Evolutionary conservation across 257 asterid genomes (phyloP), one percentile per base, ranked within the genome.

Genomic region (Ilex aquifolium): DNA sequence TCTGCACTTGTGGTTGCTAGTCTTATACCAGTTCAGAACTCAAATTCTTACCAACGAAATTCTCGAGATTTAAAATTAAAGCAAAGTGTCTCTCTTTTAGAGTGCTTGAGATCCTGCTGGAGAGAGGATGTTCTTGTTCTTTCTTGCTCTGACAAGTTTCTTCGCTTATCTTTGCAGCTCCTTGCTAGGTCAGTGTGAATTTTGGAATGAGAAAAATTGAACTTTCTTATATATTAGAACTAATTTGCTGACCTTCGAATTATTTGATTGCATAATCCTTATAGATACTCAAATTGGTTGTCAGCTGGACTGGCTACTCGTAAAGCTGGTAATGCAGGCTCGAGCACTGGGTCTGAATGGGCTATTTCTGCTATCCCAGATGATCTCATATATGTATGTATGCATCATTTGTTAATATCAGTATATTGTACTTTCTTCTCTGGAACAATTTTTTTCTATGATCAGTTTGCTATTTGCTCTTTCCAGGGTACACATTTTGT

Each of bases 91-190:
- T 59, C 95, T 58, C 97, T 93, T 62, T 78, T 90, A 81, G 90
- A 85, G 69, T 85, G 96, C 74, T 78, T 93, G 88, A 82, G 84
- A 79, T 81, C 94, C 56, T 93, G 99, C 78, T 90, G 97, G 99
- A 80, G 77, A 32, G 95, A 93, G 61, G 96, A 90, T 71, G 85
- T 93, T 75, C 85, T 93, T 57, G 85, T 93, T 60, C 69, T 90
- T 76, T 88, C 96, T 71, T 83, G 91, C 73, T 76, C 99, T 58
- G 99, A 93, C 84, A 93, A 90, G 80, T 93, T 93, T 69, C 76
- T 93, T 59, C 99, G 97, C 61, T 78, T 93, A 78, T 90, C 89
- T 73, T 78, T 93, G 71, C 99, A 93, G 79, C 99, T 93, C 69
- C 71, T 93, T 65, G 84, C 99, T 49, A 87, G 97, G 97, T 85